Evolutionary conservation across 805 yeast species (phyloP).

Genomic region (Candida ipomoeae): DNA sequence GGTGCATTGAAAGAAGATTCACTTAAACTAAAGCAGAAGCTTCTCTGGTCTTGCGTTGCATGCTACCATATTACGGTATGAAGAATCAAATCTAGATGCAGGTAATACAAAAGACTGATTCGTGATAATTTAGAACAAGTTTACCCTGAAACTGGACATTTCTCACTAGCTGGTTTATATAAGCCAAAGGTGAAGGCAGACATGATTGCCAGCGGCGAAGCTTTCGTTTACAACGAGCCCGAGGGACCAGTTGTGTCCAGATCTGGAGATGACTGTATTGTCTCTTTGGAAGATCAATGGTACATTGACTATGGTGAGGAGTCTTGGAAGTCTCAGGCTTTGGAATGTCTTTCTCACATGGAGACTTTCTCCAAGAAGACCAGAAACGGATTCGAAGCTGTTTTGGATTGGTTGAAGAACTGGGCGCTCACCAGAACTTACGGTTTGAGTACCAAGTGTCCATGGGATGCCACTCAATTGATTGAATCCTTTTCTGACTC

Average conservation of each 20-base stretch:
- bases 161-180: no score
- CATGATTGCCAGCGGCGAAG: conserved; percentile 69
- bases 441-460: conserved; percentile 91
- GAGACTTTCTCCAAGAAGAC: conserved; percentile 79
- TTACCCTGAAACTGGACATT: no score
- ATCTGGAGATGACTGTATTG: conserved; percentile 95
- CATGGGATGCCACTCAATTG: conserved; percentile 93
- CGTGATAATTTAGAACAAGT: no score
- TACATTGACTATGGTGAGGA: conserved; percentile 96
- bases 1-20: neutral
- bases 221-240: conserved; percentile 92
- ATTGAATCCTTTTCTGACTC: conserved; percentile 96
- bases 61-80: no score
- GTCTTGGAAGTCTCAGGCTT: conserved; percentile 76
- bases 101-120: no score
- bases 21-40: neutral
- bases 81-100: no score
- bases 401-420: conserved; percentile 91
- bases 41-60: neutral
- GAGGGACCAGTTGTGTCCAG: conserved; percentile 87
- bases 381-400: conserved; percentile 88
- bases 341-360: conserved; percentile 73
- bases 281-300: conserved; percentile 98
- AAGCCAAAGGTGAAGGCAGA: conserved; percentile 84
- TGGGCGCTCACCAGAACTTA: conserved; percentile 98